Conservation (phyloP, 768 basidiomycete species). For the Udeniomyces megalosporus region DNA sequence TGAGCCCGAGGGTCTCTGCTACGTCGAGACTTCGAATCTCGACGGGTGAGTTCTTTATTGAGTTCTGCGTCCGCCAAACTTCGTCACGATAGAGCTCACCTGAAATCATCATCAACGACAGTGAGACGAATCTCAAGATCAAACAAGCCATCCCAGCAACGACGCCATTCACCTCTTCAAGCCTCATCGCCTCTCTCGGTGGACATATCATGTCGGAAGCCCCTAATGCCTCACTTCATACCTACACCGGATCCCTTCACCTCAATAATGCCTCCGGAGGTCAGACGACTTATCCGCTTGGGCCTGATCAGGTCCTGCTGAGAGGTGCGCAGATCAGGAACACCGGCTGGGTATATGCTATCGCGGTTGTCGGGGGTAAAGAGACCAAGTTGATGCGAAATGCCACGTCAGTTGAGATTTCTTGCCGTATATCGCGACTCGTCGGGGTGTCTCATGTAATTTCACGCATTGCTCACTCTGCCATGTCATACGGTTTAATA, state of each 20-base stretch:
- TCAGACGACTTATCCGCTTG: constrained; percentile 67
- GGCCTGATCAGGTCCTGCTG: constrained; percentile 84
- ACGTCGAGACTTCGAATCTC: constrained; percentile 92
- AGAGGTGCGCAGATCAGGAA: constrained; percentile 92
- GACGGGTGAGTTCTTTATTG: constrained; percentile 53
- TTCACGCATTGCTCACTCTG: neutral
- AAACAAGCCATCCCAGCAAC: constrained; percentile 86
- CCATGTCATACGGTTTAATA: too few species aligned
- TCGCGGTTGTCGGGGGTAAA: constrained; percentile 88
- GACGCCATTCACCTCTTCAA: constrained; percentile 55
- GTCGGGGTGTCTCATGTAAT: neutral
- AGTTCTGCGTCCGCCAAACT: neutral
- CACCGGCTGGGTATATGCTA: constrained; percentile 88
- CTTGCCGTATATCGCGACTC: neutral
- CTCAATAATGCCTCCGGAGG: constrained; percentile 40
- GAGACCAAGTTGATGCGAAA: constrained; percentile 98
- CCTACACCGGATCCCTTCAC: constrained; percentile 49
- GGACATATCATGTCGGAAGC: constrained; percentile 87
- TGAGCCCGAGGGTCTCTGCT: constrained; percentile 93
- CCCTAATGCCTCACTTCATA: constrained; percentile 94
- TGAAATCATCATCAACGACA: constrained; percentile 23
- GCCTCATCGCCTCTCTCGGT: constrained; percentile 50
- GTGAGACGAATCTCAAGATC: constrained; percentile 97
- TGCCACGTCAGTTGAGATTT: constrained; percentile 55
- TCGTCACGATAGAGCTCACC: neutral